Percentiles rank a stretch among this genome's conserved stretches.
phyloP scores from a whole-genome alignment of 257 asterid genomes.

The Voacanga thouarsii region DNA sequence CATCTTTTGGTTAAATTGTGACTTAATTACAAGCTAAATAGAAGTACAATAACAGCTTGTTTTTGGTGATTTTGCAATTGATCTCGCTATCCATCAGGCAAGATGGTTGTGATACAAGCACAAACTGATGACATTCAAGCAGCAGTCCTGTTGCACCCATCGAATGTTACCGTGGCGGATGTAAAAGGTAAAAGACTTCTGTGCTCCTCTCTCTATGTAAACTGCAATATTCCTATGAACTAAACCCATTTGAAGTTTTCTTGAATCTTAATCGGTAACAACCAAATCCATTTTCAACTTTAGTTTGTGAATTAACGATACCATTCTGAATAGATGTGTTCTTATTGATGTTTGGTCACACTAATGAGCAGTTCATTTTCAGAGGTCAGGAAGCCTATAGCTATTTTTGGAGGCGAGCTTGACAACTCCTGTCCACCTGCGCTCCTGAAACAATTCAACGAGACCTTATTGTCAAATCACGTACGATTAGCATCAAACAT shows the following conservation, averaged over 20 bases:
- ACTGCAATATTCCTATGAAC: neutral
- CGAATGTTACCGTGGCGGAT: constrained; percentile 47
- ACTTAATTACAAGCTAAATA: neutral
- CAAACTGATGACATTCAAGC: constrained; percentile 44
- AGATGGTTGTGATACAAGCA: constrained; percentile 46
- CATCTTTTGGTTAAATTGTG: neutral
- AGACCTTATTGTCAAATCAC: constrained; percentile 44
- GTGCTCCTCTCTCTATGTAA: neutral
- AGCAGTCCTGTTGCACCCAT: constrained; percentile 56
- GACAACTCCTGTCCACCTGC: constrained; percentile 44
- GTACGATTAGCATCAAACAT: constrained; percentile 20
- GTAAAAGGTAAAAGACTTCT: constrained; percentile 36
- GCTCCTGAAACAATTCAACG: constrained; percentile 46
- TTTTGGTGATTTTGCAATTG: neutral
- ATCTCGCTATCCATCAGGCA: constrained; percentile 30
- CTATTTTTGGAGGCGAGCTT: constrained; percentile 58
- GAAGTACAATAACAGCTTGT: neutral
- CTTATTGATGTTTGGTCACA: neutral
- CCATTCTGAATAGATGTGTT: neutral
- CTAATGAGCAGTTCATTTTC: constrained; percentile 15
- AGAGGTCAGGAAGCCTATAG: constrained; percentile 53
- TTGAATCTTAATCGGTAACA: too few relatives aligned
- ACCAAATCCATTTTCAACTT: neutral
- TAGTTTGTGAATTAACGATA: neutral
- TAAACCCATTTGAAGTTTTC: neutral